Evolutionary conservation across 2,329 filamentous ascomycete species (phyloP).

Genomic region (Fonsecaea pedrosoi): DNA sequence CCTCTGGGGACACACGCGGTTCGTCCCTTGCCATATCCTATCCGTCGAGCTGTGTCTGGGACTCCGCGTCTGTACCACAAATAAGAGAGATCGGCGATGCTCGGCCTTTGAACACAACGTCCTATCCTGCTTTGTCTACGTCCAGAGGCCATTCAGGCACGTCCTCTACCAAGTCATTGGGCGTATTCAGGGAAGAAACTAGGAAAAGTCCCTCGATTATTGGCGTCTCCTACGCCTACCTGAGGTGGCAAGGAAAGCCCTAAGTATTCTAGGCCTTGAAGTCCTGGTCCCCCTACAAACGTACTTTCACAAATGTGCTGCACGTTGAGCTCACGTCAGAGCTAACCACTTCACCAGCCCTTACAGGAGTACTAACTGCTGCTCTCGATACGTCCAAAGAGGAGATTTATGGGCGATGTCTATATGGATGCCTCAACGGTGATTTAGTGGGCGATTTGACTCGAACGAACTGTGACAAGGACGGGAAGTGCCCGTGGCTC

Average conservation of each 20-base stretch:
- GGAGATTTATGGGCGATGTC: not conserved
- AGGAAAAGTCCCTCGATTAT: not conserved
- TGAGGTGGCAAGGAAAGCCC: not conserved
- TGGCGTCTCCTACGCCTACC: not conserved
- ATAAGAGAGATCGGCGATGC: not conserved
- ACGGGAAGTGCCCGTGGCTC: not conserved
- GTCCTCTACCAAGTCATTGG: not conserved
- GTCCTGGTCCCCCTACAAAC: not conserved
- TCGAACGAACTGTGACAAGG: not conserved
- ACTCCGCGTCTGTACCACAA: not conserved
- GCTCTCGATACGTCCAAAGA: not conserved
- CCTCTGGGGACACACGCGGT: too few species aligned
- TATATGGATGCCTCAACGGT: not conserved
- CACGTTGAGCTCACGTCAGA: constrained; percentile 1
- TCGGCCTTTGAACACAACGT: not conserved
- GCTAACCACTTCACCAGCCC: not conserved
- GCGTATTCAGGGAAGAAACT: not conserved
- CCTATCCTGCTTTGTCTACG: not conserved
- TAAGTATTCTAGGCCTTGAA: not conserved
- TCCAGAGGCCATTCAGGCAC: not conserved
- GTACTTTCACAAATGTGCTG: not conserved
- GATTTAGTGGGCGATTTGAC: not conserved
- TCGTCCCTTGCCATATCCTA: not conserved
- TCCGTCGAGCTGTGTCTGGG: not conserved
- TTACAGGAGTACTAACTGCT: not conserved